Base-by-base conservation (phyloP, 768 basidiomycete species). In the Suillus tomentosus region DNA sequence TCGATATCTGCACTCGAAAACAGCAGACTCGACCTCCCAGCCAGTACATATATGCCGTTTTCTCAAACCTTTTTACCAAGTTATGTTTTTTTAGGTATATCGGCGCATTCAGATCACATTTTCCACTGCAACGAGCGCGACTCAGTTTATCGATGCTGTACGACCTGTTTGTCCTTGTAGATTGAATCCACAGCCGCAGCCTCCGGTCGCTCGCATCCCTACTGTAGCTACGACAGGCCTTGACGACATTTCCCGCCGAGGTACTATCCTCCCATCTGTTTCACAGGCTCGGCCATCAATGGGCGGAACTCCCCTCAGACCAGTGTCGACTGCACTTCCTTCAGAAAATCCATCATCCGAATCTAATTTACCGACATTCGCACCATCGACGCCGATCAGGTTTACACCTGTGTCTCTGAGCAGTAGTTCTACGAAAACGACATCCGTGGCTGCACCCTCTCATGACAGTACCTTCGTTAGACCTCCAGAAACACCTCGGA, bases 91-190 rank as follows among this genome's bases (percentile, higher is more conserved):
- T n/a, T 65, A 92, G 91, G 76, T 80, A 2, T 91, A 88, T 72
- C 85, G 89, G 59, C 87, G 91, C 17, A 91, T 94, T 69, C 91
- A 94, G 72, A 81, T 92, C 36, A 87, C 87, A 24, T 92, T 94
- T 66, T 71, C 79, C 59, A 79, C 81, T n/a, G 60, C 78, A 17
- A 64, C 72, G 3, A 81, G 84, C 39, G 84, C 87, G 0, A 71
- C 78, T 2, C 82, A 85, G 66, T 89, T 90, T 65, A 82, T 92
- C 63, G 80, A 86, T 36, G 76, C 83, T 5, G 86, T 93, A 69
- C 82, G 83, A 55, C 78, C 82, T 6, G 83, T 92, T 47, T 93
- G 91, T 70, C 91, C 91, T 5, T 94, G 91, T 79, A 89, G 87
- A 73, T 77, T 83, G 43, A 90, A 85, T 66, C 78, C 80, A 4